phyloP scores from a whole-genome alignment of 1,284 basidiomycete species.

The Inonotus obliquus region DNA sequence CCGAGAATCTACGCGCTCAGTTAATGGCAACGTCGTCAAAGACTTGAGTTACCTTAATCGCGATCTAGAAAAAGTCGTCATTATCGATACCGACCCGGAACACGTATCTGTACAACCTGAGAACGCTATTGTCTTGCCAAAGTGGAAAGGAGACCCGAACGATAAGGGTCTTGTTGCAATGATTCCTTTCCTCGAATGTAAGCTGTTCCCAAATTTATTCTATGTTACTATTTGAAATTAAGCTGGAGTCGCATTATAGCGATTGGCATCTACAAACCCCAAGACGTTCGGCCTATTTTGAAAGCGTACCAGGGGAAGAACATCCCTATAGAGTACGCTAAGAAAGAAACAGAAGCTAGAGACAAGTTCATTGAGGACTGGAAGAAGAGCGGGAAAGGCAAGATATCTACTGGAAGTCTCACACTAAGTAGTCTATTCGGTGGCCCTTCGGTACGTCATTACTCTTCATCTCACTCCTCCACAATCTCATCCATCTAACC shows the following conservation, averaged over 20 bases:
- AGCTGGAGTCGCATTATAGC: conserved; percentile 41
- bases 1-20: conserved; percentile 82
- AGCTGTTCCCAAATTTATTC: conserved; percentile 27
- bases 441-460: conserved; percentile 23
- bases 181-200: conserved; percentile 97
- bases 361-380: conserved; percentile 78
- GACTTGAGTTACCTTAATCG: conserved; percentile 92
- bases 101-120: conserved; percentile 82
- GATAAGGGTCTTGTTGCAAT: conserved; percentile 84
- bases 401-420: conserved; percentile 41
- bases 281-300: conserved; percentile 85
- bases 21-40: conserved; percentile 80
- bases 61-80: conserved; percentile 86
- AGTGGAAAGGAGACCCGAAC: conserved; percentile 81
- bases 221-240: conserved; percentile 11
- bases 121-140: conserved; percentile 81
- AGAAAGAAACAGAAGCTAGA: conserved; percentile 81
- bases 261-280: conserved; percentile 80
- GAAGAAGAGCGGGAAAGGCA: conserved; percentile 53
- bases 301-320: conserved; percentile 84
- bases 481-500: conserved; percentile 7
- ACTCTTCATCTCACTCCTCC: not conserved
- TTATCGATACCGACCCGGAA: conserved; percentile 83
- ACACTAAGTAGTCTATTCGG: conserved; percentile 65
- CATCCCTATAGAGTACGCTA: conserved; percentile 85